Conservation (phyloP, 1,284 basidiomycete species). For the Leccinum variabile region DNA sequence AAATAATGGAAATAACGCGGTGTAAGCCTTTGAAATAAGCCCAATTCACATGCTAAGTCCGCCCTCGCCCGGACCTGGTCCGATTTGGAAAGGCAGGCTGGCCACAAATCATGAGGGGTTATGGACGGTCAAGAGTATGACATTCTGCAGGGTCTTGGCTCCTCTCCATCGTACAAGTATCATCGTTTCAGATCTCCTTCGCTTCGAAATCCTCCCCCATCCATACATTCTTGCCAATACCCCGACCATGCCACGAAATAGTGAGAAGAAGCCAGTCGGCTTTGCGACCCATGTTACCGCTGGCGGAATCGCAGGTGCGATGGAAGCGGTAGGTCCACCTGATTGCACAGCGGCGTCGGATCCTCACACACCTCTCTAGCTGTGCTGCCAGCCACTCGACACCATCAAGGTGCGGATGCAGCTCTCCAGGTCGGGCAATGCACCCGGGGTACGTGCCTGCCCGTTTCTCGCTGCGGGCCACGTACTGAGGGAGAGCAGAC, state of each 20-base stretch:
- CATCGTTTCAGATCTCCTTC: not conserved
- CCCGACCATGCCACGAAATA: conserved; percentile 54
- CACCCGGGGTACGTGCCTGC: conserved; percentile 68
- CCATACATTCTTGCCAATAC: not conserved
- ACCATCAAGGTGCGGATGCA: conserved; percentile 99
- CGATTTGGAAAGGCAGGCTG: conserved; percentile 2
- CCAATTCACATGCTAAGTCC: conserved; percentile 34
- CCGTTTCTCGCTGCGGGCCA: conserved; percentile 61
- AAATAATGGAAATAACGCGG: conserved; percentile 24
- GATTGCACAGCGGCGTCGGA: not conserved
- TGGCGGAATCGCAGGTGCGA: conserved; percentile 87
- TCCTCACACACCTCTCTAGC: conserved; percentile 38
- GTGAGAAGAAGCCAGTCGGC: conserved; percentile 70
- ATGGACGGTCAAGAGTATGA: conserved; percentile 1
- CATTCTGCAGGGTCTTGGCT: not conserved
- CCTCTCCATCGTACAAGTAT: conserved; percentile 1
- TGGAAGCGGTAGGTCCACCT: conserved; percentile 74
- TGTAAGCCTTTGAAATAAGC: conserved; percentile 14
- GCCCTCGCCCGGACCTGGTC: not conserved
- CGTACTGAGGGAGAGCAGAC: conserved; percentile 52
- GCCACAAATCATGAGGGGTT: conserved; percentile 24
- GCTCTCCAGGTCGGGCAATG: conserved; percentile 77
- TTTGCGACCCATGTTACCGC: conserved; percentile 92
- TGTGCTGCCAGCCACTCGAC: conserved; percentile 84
- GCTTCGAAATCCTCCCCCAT: not conserved